These are phyloP conservation scores for Crithidia brevicula DNA, from an alignment of 208 protist genomes.

Conservation along the genomic window DNA sequence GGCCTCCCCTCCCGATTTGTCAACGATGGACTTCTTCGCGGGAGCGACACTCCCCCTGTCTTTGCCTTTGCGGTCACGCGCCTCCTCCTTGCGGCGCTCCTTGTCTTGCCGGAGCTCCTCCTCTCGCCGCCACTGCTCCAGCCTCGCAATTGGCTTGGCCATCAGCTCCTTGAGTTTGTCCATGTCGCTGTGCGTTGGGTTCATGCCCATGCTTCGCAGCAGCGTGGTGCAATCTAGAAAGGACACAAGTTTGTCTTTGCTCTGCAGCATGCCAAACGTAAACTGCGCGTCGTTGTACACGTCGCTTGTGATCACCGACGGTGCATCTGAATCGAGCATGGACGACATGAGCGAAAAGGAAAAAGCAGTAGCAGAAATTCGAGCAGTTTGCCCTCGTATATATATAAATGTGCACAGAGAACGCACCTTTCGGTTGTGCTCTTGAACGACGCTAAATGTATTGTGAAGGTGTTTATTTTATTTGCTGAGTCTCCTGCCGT, in stretches of 20 bases:
- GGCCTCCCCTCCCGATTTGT: constrained; percentile 43
- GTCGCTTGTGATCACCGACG: constrained; percentile 89
- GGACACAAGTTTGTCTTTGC: constrained; percentile 89
- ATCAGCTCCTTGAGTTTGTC: constrained; percentile 78
- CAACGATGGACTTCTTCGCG: constrained; percentile 45
- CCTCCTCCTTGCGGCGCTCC: constrained; percentile 79
- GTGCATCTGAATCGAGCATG: constrained; percentile 21
- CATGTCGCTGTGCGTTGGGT: constrained; percentile 85
- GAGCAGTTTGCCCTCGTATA: too few relatives aligned
- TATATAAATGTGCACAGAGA: too few relatives aligned
- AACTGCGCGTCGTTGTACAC: constrained; percentile 87
- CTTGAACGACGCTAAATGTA: too few relatives aligned
- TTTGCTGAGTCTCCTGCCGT: too few relatives aligned
- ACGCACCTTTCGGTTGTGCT: too few relatives aligned
- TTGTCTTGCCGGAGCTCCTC: constrained; percentile 83
- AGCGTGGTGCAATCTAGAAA: constrained; percentile 91
- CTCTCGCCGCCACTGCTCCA: constrained; percentile 87
- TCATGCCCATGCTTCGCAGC: constrained; percentile 92
- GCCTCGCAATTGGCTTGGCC: constrained; percentile 70
- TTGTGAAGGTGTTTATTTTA: too few relatives aligned
- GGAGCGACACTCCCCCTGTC: constrained; percentile 14
- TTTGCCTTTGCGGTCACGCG: constrained; percentile 53
- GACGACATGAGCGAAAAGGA: constrained; percentile 7
- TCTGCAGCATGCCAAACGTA: constrained; percentile 83
- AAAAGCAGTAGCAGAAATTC: too few relatives aligned